Evolutionary conservation across 257 asterid species (phyloP), one percentile per base, ranked within the genome.

Genomic region (Solanum chilense): DNA sequence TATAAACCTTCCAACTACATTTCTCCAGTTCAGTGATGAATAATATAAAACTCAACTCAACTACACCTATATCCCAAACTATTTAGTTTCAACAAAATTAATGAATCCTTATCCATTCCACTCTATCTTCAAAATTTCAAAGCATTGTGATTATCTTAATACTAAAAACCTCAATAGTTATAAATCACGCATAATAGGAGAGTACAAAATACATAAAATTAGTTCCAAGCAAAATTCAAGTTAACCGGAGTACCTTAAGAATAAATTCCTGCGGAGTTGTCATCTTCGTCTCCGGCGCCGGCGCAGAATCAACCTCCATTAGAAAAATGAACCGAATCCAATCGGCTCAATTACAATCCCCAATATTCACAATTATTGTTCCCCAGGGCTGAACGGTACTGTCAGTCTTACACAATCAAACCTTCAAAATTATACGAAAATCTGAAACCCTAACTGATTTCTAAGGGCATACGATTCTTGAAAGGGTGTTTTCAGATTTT

Each of bases 261-360:
- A 94, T 91, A 82, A 90, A 92, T 85, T 89, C 94, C 86, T 86
- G 85, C 52, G 92, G 92, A 71, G 94, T 86, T 37, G 45, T 29
- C 84, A 87, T 56, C 60, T 86, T 68, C 45, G 62, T 20, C 66
- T 56, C 66, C 66, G 25, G 45, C 85, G 64, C 81, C 47, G 88
- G 45, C 90, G 96, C 88, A 70, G 92, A 93, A 90, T 94, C 96
- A 69, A 92, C 82, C 91, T 93, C 97, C 98, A 95, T 94, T 60
- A 89, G 86, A 74, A 93, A 90, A 91, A 92, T 86, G 52, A 87
- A 85, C 89, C 90, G 90, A 86, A 93, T 84, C 94, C 95, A 92
- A 90, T 86, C 91, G 93, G 92, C 88, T 92, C 94, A 94, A 84
- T 69, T 73, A 80, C 84, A 80, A 47, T 80, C 27, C 84, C 66